Evolutionary conservation across 805 yeast species (phyloP).

Genomic region (Yamadazyma insecticola): DNA sequence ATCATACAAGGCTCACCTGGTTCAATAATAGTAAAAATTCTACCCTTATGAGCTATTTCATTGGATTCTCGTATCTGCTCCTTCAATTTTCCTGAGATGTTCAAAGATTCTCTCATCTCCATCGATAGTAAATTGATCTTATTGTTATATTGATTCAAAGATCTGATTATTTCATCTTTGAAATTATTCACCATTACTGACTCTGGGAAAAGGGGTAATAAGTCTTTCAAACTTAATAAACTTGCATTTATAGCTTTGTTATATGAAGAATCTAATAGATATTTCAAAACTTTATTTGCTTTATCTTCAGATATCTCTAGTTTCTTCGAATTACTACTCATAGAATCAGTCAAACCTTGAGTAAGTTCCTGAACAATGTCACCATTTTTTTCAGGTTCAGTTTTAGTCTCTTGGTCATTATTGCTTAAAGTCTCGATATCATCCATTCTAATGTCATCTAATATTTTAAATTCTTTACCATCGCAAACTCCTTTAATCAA

Average conservation of each 20-base stretch:
- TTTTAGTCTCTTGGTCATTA: background rate
- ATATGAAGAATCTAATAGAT: slow-evolving; percentile 28
- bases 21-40: slow-evolving; percentile 62
- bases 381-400: slow-evolving; percentile 1
- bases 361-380: slow-evolving; percentile 6
- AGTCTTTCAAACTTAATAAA: slow-evolving; percentile 66
- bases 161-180: slow-evolving; percentile 75
- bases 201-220: slow-evolving; percentile 82
- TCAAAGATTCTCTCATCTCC: slow-evolving; percentile 73
- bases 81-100: slow-evolving; percentile 54
- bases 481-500: slow-evolving; percentile 33
- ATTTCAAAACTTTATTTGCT: slow-evolving; percentile 16
- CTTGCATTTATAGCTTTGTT: slow-evolving; percentile 17
- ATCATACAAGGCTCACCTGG: slow-evolving; percentile 80
- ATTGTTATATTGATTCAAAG: slow-evolving; percentile 69
- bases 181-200: slow-evolving; percentile 75
- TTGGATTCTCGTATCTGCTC: slow-evolving; percentile 49
- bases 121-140: slow-evolving; percentile 59
- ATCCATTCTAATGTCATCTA: slow-evolving; percentile 11
- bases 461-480: slow-evolving; percentile 14
- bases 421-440: slow-evolving; percentile 1
- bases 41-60: slow-evolving; percentile 20
- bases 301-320: background rate
- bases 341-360: slow-evolving; percentile 1
- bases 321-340: background rate